Conservation (phyloP, 208 protist species). For the Leishmania mexicana region DNA sequence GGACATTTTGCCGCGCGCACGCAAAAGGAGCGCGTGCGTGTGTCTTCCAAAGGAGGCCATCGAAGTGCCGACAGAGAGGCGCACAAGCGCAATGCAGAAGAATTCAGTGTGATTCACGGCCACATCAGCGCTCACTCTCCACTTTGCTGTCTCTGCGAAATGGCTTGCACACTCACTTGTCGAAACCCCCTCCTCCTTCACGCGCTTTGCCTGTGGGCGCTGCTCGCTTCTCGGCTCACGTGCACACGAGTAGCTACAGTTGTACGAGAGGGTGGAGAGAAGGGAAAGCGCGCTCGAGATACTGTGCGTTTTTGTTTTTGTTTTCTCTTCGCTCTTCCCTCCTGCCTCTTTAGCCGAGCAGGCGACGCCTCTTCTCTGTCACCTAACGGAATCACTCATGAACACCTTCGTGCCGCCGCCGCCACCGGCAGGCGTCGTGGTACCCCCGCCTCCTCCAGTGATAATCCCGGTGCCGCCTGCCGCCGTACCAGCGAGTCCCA, state of each 20-base stretch:
- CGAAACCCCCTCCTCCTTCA: not conserved
- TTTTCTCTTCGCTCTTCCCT: not conserved
- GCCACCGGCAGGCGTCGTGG: slow-evolving; percentile 28
- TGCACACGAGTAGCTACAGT: not conserved
- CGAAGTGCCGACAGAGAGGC: not conserved
- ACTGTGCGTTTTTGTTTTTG: not conserved
- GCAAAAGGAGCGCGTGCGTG: not conserved
- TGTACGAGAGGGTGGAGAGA: slow-evolving; percentile 1
- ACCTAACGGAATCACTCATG: slow-evolving; percentile 10
- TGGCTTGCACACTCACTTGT: not conserved
- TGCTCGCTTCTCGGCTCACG: not conserved
- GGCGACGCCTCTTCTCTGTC: not conserved
- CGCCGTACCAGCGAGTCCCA: not conserved
- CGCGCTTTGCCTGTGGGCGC: not conserved
- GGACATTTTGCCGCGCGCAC: not conserved
- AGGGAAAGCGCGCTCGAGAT: not conserved
- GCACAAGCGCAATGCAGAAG: not conserved
- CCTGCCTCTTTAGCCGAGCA: not conserved
- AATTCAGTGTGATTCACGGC: not conserved
- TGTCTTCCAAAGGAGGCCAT: not conserved
- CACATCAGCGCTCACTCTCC: not conserved
- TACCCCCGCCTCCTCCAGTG: slow-evolving; percentile 20
- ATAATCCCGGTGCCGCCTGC: slow-evolving; percentile 14
- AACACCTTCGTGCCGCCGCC: slow-evolving; percentile 36
- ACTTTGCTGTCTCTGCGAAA: not conserved